phyloP scores from a whole-genome alignment of 2,329 filamentous ascomycete species.

The Colletotrichum spaethianum region DNA sequence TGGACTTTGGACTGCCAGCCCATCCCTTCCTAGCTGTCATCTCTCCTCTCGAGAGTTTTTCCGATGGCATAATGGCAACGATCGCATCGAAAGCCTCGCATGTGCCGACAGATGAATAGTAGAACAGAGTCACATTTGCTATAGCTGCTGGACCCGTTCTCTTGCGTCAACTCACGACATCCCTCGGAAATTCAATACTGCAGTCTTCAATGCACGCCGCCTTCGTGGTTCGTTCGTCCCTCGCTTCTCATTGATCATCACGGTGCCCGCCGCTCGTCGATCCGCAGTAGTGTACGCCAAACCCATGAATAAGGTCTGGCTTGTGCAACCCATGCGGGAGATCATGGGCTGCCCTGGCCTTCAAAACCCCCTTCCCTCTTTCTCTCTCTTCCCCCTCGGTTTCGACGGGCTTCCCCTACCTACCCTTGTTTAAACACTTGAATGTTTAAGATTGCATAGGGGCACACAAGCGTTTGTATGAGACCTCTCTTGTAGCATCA shows the following conservation, averaged over 20 bases:
- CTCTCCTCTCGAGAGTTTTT: not conserved
- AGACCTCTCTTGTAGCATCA: constrained; percentile 39
- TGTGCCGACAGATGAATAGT: constrained; percentile 1
- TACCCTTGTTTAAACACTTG: constrained; percentile 19
- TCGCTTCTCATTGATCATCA: constrained; percentile 15
- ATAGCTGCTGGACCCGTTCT: not conserved
- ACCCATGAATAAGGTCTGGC: constrained; percentile 39
- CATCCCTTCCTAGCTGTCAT: not conserved
- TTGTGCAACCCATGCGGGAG: constrained; percentile 40
- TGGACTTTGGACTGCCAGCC: constrained; percentile 18
- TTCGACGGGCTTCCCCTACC: constrained; percentile 19
- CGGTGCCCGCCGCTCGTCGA: constrained; percentile 11
- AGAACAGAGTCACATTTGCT: not conserved
- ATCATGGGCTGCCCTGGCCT: constrained; percentile 17
- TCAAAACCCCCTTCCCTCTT: not conserved
- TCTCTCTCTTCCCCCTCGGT: constrained; percentile 5
- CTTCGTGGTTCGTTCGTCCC: not conserved
- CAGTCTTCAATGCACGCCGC: constrained; percentile 11
- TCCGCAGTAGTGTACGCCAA: constrained; percentile 32
- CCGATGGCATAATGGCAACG: constrained; percentile 10
- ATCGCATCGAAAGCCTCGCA: not conserved
- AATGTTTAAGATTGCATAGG: constrained; percentile 34
- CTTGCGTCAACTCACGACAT: not conserved
- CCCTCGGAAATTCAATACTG: constrained; percentile 7
- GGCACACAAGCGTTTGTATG: constrained; percentile 24